A percentile compares a stretch with the other conserved stretches of the same genome.
Conservation (phyloP, 306 rosid species). For the Mimosa pudica region DNA sequence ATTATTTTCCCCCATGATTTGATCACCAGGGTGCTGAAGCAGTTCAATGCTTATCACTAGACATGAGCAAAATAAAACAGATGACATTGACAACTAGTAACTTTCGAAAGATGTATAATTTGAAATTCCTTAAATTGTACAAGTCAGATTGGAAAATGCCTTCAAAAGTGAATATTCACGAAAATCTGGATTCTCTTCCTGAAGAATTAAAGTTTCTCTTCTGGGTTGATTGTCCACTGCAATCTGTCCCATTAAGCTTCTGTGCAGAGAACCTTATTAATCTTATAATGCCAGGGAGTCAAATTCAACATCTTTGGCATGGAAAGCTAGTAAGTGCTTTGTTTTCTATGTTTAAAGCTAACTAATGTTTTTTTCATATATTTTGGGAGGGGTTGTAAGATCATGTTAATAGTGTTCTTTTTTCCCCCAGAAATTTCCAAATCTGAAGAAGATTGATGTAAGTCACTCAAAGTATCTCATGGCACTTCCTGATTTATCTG, state of each 20-base stretch:
- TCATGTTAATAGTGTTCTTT: background rate
- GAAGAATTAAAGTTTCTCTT: background rate
- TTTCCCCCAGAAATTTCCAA: background rate
- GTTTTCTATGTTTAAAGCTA: background rate
- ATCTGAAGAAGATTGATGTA: background rate
- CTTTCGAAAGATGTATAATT: background rate
- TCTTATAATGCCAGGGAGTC: background rate
- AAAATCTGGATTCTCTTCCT: background rate
- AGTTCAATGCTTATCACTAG: slow-evolving; percentile 6
- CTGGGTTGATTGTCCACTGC: background rate
- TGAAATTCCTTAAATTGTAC: slow-evolving; percentile 2
- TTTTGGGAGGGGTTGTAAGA: background rate
- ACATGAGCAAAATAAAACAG: background rate
- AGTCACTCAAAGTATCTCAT: background rate
- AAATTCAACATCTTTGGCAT: background rate
- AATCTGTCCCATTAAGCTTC: background rate
- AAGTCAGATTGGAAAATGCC: background rate
- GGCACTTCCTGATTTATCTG: background rate
- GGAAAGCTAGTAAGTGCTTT: background rate
- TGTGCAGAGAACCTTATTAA: background rate
- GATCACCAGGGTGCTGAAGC: background rate
- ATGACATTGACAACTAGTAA: background rate
- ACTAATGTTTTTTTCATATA: no score
- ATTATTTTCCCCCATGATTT: background rate
- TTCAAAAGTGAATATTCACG: background rate